These are phyloP conservation scores for Paspalum vaginatum DNA, from an alignment of 176 grass and related monocot genomes.

Conservation along the genomic window DNA sequence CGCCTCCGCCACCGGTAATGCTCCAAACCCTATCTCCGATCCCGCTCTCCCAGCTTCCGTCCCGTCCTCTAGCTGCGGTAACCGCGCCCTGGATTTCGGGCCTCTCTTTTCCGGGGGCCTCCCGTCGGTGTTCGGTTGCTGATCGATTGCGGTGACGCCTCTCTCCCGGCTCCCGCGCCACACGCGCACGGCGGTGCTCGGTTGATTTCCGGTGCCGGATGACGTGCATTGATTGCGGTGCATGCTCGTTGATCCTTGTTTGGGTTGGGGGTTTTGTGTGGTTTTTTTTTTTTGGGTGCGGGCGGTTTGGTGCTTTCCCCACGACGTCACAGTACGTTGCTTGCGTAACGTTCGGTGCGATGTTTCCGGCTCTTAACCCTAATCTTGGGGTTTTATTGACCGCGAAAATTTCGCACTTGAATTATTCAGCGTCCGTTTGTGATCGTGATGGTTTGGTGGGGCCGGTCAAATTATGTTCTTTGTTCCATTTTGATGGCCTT, in stretches of 20 bases:
- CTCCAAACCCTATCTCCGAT: neutral
- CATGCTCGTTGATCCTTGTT: neutral
- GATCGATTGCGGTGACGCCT: too few species aligned
- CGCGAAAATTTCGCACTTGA: neutral
- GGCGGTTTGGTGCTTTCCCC: neutral
- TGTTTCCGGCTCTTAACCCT: neutral
- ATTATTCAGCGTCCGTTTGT: neutral
- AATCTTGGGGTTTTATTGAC: neutral
- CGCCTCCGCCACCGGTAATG: constrained; percentile 39
- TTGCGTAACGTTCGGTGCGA: neutral
- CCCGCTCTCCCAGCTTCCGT: neutral
- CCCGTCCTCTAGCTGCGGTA: neutral
- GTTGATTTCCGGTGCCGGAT: neutral
- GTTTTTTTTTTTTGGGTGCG: neutral
- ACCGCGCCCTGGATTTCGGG: neutral
- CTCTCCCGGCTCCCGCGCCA: too few species aligned
- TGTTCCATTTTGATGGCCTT: neutral
- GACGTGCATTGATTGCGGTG: neutral
- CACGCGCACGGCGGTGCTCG: neutral
- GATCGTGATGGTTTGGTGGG: neutral
- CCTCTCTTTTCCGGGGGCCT: neutral
- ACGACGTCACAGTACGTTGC: neutral
- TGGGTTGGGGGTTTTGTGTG: neutral
- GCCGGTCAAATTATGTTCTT: neutral
- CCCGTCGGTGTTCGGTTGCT: neutral